phyloP scores from a whole-genome alignment of 257 asterid species.

The Phtheirospermum japonicum region DNA sequence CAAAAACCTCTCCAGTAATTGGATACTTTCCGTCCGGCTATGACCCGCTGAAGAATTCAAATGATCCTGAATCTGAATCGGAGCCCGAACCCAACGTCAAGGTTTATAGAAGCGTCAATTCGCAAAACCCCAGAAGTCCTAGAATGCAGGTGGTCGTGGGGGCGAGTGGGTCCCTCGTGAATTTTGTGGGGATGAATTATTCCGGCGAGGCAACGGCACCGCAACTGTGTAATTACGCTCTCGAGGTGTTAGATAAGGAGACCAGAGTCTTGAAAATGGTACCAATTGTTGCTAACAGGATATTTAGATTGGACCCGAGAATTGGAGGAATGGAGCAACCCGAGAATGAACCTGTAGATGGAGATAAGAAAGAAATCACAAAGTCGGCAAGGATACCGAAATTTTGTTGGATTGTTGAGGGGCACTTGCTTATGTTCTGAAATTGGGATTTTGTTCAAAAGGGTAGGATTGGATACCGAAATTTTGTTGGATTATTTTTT shows the following conservation, averaged over 20 bases:
- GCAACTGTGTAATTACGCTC: constrained; percentile 62
- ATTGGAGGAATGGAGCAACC: constrained; percentile 35
- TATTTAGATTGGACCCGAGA: constrained; percentile 70
- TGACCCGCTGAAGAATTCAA: constrained; percentile 41
- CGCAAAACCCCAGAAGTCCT: constrained; percentile 41
- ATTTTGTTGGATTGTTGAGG: no score
- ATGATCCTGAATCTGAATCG: constrained; percentile 4
- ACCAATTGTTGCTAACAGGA: constrained; percentile 68
- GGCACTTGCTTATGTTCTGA: no score
- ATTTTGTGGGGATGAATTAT: no score
- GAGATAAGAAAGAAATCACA: constrained; percentile 34
- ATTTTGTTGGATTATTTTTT: no score
- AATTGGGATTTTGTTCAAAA: no score
- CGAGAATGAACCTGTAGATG: constrained; percentile 38
- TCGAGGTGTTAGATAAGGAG: constrained; percentile 66
- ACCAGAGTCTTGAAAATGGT: no score
- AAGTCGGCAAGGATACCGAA: no score
- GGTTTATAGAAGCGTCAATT: constrained; percentile 40
- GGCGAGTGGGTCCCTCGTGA: no score
- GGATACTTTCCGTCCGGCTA: constrained; percentile 70
- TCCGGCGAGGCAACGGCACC: constrained; percentile 72
- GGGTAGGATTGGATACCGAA: no score
- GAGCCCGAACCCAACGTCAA: constrained; percentile 31
- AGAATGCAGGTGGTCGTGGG: constrained; percentile 63
- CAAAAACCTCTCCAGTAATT: constrained; percentile 51